phyloP scores from a whole-genome alignment of 2,329 filamentous ascomycete genomes.

The Rasamsonia emersonii region DNA sequence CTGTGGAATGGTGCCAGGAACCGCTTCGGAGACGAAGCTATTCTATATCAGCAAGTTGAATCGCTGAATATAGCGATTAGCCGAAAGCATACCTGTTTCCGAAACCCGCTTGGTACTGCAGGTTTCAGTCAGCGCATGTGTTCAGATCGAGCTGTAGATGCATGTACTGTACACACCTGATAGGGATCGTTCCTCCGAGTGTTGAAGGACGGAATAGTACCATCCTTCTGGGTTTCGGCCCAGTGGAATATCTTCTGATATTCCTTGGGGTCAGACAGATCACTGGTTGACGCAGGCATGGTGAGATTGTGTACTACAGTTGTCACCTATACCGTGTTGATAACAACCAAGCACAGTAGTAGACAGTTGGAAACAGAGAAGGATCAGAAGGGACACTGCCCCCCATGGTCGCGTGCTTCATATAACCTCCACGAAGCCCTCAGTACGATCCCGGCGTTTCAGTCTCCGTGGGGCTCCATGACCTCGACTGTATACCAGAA shows the following conservation, averaged over 20 bases:
- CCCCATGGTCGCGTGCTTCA: too few relatives aligned
- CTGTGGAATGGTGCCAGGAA: conserved; percentile 30
- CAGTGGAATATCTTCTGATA: conserved; percentile 49
- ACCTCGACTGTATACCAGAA: too few relatives aligned
- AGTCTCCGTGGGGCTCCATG: too few relatives aligned
- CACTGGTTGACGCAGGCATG: conserved; percentile 18
- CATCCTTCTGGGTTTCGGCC: conserved; percentile 54
- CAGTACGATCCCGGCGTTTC: too few relatives aligned
- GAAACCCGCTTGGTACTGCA: conserved; percentile 50
- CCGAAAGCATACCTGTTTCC: conserved; percentile 37
- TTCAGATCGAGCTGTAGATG: too few relatives aligned
- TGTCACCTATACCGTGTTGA: too few relatives aligned
- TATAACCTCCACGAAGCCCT: too few relatives aligned
- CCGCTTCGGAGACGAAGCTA: conserved; percentile 29
- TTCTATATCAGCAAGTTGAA: conserved; percentile 19
- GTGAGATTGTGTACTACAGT: conserved; percentile 5
- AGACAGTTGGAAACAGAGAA: too few relatives aligned
- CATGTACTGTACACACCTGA: conserved; percentile 27
- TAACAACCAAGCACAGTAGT: too few relatives aligned
- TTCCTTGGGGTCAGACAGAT: conserved; percentile 25
- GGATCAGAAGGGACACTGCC: too few relatives aligned
- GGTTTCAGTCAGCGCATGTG: too few relatives aligned
- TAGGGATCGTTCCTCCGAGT: conserved; percentile 48
- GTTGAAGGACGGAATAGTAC: conserved; percentile 45
- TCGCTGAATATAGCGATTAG: conserved; percentile 9